Evolutionary conservation across 73 alveolate genomes (phyloP), one percentile per base, ranked within the genome.

Genomic region (Halteria grandinella): DNA sequence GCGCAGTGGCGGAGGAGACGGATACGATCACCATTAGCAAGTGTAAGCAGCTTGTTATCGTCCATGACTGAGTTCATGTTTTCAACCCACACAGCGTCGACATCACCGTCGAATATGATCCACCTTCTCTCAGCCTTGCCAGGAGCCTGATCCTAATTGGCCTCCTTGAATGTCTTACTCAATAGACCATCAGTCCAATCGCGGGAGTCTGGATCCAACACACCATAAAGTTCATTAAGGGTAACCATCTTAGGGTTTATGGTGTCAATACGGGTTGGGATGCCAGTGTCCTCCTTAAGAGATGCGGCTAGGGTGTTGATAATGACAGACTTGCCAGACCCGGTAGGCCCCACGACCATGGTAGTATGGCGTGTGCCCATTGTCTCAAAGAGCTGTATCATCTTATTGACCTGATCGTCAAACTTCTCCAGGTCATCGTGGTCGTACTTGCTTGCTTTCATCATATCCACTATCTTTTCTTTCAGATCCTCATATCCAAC

Each of bases 21-120:
- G 76, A 98, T 98, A 80, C 99, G 96, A 73, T 98, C 99, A 66
- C 99, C 99, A 86, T 98, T 98, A 41, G 97, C 97, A 55, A 98
- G 97, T 7, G 99, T 96, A 40, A 98, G 92, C 45, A 95, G 92
- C 70, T 95, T 97, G 84, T 95, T 96, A 84, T 98, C 99, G 77
- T 98, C 99, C 99, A 96, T 93, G 83, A 96, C 99, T 15, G 99
- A 93, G 88, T 98, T 98, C 99, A 98, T 94, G 91, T 98, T 98
- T 88, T 98, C 99, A 12, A 98, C 98, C 99, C 99, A 98, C 66
- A 94, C 95, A 29, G 99, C 99, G 85, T 98, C 99, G 25, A 98
- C 99, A 89, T 95, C 99, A 31, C 99, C 99, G 74, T 98, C 99
- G 47, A 89, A 89, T 31, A 97, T 75, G 69, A 98, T 98, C 99